A percentile compares a stretch with the other conserved stretches of the same genome.
Evolutionary conservation across 805 yeast species (phyloP).

Genomic region (Komagataella phaffii): DNA sequence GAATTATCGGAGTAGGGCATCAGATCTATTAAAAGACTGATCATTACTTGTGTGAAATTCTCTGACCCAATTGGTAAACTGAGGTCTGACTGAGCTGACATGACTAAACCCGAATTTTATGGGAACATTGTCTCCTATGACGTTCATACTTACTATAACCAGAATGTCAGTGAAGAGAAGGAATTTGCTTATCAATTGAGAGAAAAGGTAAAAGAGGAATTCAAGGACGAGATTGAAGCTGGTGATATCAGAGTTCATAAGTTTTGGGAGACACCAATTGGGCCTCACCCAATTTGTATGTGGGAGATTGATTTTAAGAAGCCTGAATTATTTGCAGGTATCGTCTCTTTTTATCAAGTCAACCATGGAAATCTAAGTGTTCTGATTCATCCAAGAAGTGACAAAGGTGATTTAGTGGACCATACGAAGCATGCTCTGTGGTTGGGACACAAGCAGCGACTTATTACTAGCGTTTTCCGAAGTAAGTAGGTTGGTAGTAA

Average conservation of each 20-base stretch:
- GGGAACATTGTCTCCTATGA: slow-evolving; percentile 28
- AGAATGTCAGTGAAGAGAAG: slow-evolving; percentile 19
- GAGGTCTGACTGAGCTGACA: not conserved
- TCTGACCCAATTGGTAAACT: not conserved
- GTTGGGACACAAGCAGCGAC: slow-evolving; percentile 27
- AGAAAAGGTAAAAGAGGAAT: slow-evolving; percentile 11
- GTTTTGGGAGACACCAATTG: slow-evolving; percentile 34
- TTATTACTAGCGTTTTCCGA: slow-evolving; percentile 3
- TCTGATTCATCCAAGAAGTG: slow-evolving; percentile 37
- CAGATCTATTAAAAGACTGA: no score
- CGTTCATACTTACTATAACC: slow-evolving; percentile 40
- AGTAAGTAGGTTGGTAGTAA: not conserved
- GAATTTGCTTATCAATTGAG: slow-evolving; percentile 15
- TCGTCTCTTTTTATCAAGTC: slow-evolving; percentile 37
- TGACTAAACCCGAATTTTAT: slow-evolving; percentile 1
- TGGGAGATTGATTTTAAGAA: slow-evolving; percentile 40
- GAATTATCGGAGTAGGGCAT: not conserved
- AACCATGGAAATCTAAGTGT: slow-evolving; percentile 40
- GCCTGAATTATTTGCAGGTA: slow-evolving; percentile 27
- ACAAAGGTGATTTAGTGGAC: slow-evolving; percentile 26
- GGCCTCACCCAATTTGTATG: slow-evolving; percentile 49
- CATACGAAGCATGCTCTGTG: slow-evolving; percentile 44
- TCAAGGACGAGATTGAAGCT: slow-evolving; percentile 13
- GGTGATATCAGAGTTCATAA: slow-evolving; percentile 29
- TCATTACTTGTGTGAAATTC: not conserved